Evolutionary conservation across 1,139 yeast genomes (phyloP), one percentile per base, ranked within the genome.

Genomic region (Saccharomyces hybrid): DNA sequence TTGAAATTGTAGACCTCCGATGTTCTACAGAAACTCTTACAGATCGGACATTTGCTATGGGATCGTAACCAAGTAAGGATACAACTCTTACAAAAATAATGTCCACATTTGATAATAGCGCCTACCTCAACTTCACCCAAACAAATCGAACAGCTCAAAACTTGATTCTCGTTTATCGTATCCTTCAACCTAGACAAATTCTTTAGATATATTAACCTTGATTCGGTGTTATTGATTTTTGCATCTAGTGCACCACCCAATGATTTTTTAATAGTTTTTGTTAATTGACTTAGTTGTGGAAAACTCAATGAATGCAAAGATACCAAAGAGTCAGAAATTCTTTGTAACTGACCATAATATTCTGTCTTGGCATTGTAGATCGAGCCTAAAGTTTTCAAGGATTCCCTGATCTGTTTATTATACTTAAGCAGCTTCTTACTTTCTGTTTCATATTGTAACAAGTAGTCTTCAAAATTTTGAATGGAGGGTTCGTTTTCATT

Each of bases 31-130:
- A 78, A 80, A 0, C 83, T 80, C 58, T 88, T 88, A 70, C 98
- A 91, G 64, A 89, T 75, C 0, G 98, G 98, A 68, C 98, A 91
- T 1, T 74, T 69, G 6, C 69, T 67, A 44, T 78, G 78, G 23
- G 74, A 74, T 13, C 71, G 73, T 55, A 86, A 68, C 98, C 99
- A 93, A 55, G 78, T 83, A 14, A 72, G 76, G 41, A 90, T 74
- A 68, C 98, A 91, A 2, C 79, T 85, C 56, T 81, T 79, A 67
- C 97, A 91, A 66, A 86, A 91, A 62, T 84, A 84, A 70, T 91
- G 98, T 0, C 97, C 97, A 76, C 98, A 91, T 16, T 82, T 83
- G 0, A 96, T 85, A 57, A 91, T 74, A 0, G 93, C 79, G 0
- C 98, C 98, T 49, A 82, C 75, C 2, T 81, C 76, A 49, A 90